Conservation (phyloP, 2,329 filamentous ascomycete species). For the Diaporthe humulicola region DNA sequence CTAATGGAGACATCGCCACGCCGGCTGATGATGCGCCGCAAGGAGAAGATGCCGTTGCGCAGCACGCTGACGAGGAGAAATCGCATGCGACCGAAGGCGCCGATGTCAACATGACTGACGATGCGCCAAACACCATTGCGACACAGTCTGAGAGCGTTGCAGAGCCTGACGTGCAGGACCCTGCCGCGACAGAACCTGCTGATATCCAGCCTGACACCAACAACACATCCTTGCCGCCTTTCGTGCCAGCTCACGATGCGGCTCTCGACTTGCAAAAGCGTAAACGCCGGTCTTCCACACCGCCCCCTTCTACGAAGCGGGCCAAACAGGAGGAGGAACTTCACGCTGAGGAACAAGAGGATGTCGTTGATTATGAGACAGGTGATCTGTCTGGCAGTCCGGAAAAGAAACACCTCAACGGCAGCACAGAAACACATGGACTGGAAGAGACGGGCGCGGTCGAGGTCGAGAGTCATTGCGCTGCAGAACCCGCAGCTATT, state of each 20-base stretch:
- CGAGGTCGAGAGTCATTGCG: neutral
- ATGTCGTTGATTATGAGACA: conserved; percentile 50
- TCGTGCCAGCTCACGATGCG: conserved; percentile 48
- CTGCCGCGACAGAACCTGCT: conserved; percentile 38
- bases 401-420: conserved; percentile 27
- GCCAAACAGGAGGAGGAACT: conserved; percentile 56
- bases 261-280: conserved; percentile 63
- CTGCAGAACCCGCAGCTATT: neutral
- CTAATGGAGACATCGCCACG: neutral
- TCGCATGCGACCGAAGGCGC: neutral
- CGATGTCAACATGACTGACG: conserved; percentile 30
- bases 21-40: conserved; percentile 40
- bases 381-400: conserved; percentile 35
- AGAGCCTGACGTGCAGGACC: conserved; percentile 42
- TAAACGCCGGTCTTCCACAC: conserved; percentile 76
- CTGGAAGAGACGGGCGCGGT: neutral
- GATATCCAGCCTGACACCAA: conserved; percentile 4
- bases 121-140: neutral
- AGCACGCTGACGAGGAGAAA: conserved; percentile 22
- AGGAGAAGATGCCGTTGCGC: conserved; percentile 41
- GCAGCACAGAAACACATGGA: neutral
- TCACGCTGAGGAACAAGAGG: conserved; percentile 41
- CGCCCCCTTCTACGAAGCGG: conserved; percentile 67
- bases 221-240: conserved; percentile 31
- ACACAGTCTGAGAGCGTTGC: neutral